Evolutionary conservation across 1,139 yeast species (phyloP), one percentile per base, ranked within the genome.

Genomic region (Yueomyces sp.): DNA sequence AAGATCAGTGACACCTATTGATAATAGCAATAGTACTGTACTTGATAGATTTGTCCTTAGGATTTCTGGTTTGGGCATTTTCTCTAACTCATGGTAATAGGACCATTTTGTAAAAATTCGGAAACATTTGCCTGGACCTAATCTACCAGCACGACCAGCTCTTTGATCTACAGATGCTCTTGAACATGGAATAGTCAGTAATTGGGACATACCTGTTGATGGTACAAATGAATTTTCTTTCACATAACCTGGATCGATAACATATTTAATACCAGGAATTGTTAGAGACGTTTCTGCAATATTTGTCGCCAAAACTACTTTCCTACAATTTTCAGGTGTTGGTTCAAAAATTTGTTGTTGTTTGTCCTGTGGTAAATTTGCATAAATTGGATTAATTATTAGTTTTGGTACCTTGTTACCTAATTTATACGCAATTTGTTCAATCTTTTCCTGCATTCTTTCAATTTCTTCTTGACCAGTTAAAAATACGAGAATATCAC

Each of bases 391-490:
- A 46, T 94, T 81, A 0, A 89, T 69, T 1, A 85, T 62, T 63
- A 89, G 64, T 33, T 80, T 85, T 29, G 73, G 72, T 31, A 81
- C 73, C 50, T 71, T 72, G 5, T 69, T 62, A 0, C 93, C 93
- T 30, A 89, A 64, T 49, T 78, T 80, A 9, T 66, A 64, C 35
- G 76, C 66, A 0, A 93, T 80, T 36, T 82, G 91, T 6, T 69
- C 63, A 32, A 91, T 60, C 42, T 75, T 76, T 44, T 82, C 91
- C 40, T 81, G 86, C 70, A 83, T 75, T 2, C 75, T 68, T 56
- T 89, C 96, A 46, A 91, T 91, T 55, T 91, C 98, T 44, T 89
- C 97, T 60, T 89, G 96, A 40, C 98, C 97, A 0, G 95, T 84
- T 35, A 91, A 62, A 59, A 91, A 91, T 1, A 89, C 95, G 28